Percentiles rank a stretch among this genome's conserved stretches.
phyloP scores from a whole-genome alignment of 1,284 basidiomycete species.

The Serendipita sp. region DNA sequence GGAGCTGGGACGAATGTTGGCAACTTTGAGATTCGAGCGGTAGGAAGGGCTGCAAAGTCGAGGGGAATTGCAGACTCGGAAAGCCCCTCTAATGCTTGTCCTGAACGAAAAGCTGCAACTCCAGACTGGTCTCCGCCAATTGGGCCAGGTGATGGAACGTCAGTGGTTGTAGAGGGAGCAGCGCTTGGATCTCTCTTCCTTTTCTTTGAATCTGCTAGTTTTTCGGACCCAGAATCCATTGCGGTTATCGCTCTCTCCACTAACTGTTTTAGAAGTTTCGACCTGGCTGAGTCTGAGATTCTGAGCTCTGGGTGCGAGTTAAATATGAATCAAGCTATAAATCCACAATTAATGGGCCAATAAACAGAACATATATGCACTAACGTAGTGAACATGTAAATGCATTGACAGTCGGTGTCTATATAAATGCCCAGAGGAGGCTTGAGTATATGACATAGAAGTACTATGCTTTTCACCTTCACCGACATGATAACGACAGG shows the following conservation, averaged over 20 bases:
- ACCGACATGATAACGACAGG: too few relatives aligned
- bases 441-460: too few relatives aligned
- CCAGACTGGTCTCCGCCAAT: neutral
- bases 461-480: too few relatives aligned
- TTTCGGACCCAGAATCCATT: neutral
- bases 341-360: too few relatives aligned
- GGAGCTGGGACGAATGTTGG: conserved; percentile 45
- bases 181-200: neutral
- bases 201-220: neutral
- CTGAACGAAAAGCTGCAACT: neutral
- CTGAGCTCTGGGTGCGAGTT: too few relatives aligned
- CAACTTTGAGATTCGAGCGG: conserved; percentile 54
- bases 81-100: neutral
- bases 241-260: neutral
- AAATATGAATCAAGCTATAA: too few relatives aligned
- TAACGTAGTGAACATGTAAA: too few relatives aligned
- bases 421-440: too few relatives aligned
- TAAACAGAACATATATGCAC: too few relatives aligned
- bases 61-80: conserved; percentile 1
- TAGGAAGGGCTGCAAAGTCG: conserved; percentile 20
- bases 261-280: neutral
- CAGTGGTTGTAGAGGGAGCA: neutral
- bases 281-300: neutral
- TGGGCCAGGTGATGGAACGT: neutral
- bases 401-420: too few relatives aligned